Evolutionary conservation across 208 protist species (phyloP).

Genomic region (Leishmania tropica): DNA sequence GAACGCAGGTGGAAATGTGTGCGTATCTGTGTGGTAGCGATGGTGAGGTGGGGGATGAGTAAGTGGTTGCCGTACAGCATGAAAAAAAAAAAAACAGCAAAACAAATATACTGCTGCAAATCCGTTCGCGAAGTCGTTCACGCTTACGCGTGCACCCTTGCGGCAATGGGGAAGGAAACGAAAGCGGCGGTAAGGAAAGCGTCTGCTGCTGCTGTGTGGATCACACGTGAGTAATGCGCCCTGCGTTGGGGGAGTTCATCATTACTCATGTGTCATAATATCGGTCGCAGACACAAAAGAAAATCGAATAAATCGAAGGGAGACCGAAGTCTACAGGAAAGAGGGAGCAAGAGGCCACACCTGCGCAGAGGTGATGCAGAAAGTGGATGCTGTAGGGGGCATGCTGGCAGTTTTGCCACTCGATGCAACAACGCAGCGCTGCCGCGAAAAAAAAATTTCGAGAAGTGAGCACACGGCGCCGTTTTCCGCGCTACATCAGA

Average conservation of each 20-base stretch:
- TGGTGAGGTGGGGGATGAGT: not conserved
- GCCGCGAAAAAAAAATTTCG: not conserved
- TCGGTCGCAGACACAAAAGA: not conserved
- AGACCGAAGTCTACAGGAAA: not conserved
- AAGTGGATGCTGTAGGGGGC: not conserved
- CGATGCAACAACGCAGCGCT: not conserved
- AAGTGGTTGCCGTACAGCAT: not conserved
- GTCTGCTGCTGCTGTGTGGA: not conserved
- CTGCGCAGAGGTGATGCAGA: not conserved
- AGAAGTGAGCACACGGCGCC: constrained; percentile 1
- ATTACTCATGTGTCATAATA: not conserved
- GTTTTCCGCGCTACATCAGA: not conserved
- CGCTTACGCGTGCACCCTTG: not conserved
- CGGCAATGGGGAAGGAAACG: not conserved
- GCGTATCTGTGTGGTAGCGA: not conserved
- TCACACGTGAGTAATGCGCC: not conserved
- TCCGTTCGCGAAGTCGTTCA: not conserved
- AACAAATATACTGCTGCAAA: not conserved
- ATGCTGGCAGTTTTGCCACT: not conserved
- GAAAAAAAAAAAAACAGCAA: not conserved
- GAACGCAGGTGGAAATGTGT: no score
- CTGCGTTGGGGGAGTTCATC: not conserved
- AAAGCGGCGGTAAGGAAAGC: not conserved
- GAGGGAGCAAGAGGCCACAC: not conserved
- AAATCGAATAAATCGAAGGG: not conserved